Base-by-base conservation (phyloP, 306 rosid genomes). In the peach (Prunus persica) region DNA sequence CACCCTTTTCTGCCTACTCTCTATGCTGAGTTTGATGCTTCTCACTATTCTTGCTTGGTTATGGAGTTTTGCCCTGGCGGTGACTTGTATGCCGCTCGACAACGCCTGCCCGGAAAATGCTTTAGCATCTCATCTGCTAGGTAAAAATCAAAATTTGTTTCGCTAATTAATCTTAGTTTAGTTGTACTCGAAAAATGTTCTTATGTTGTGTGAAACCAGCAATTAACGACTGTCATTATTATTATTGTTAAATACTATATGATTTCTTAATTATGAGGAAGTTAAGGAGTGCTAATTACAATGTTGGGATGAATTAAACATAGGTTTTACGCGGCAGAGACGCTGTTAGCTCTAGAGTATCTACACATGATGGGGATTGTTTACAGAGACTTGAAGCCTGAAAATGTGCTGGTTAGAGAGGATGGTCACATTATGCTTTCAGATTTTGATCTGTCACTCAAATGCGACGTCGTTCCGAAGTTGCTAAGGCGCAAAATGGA, bases 31-130 rank as follows among this genome's bases (percentile, higher is more conserved):
- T 95, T 95, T 75, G 99, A 95, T 0, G 97, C 99, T 65, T 90
- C 97, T 74, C 99, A 95, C 69, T 95, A 95, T 65, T 95, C 99
- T 56, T 95, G 99, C 76, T 76, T 95, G 75, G 90, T 95, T 22
- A 95, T 95, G 99, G 99, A 95, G 91, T 95, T 95, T 70, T 95
- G 99, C 25, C 97, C 99, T 24, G 99, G 99, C 16, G 99, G 99
- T 0, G 99, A 95, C 68, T 83, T 92, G 78, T 95, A 92, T 19
- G 96, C 91, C 30, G 81, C 97, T 20, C 86, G 99, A 15, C 97
- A 85, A 68, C 91, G 97, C 71, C 96, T 73, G 3, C 97, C 97
- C 0, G 81, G 84, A 19, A 89, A 86, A 41, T 91, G 97, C 67
- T 95, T 95, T 64, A 54, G 73, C 79, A 63, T 92, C 65, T 68